These are phyloP conservation scores for Pelargonium nanum DNA, from an alignment of 345 rosid species.

Conservation along the genomic window DNA sequence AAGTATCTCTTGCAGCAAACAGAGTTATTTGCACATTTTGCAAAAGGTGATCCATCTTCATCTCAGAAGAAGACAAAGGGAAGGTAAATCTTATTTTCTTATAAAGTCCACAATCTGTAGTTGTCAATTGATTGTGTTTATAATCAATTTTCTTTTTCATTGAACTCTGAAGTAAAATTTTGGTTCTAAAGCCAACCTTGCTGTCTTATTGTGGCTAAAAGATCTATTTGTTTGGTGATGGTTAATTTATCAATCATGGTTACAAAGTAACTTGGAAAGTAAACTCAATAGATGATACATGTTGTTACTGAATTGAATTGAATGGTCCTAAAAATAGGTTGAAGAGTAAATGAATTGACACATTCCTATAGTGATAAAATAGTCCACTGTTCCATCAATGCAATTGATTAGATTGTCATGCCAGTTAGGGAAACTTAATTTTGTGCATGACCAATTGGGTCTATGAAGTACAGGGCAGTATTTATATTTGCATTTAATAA, in stretches of 20 bases:
- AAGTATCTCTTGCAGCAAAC: constrained; percentile 93
- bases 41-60: constrained; percentile 71
- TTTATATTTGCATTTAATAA: no score
- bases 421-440: not conserved
- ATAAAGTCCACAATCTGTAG: not conserved
- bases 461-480: no score
- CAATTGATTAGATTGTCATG: not conserved
- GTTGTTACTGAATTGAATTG: not conserved
- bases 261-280: not conserved
- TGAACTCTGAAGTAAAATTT: not conserved
- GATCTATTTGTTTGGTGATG: no score
- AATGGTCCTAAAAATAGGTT: not conserved
- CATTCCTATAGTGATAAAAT: not conserved
- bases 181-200: not conserved
- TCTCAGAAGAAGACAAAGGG: constrained; percentile 70
- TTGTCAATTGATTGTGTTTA: not conserved
- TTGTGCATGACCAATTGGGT: not conserved
- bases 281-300: not conserved
- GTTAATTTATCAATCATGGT: not conserved
- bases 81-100: constrained; percentile 32
- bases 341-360: not conserved
- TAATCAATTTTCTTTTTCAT: not conserved
- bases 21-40: constrained; percentile 95
- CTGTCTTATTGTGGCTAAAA: not conserved
- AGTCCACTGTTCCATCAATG: not conserved